Percentiles rank a stretch among this genome's conserved stretches.
phyloP scores from a whole-genome alignment of 208 protist species.

The Crithidia sp. region DNA sequence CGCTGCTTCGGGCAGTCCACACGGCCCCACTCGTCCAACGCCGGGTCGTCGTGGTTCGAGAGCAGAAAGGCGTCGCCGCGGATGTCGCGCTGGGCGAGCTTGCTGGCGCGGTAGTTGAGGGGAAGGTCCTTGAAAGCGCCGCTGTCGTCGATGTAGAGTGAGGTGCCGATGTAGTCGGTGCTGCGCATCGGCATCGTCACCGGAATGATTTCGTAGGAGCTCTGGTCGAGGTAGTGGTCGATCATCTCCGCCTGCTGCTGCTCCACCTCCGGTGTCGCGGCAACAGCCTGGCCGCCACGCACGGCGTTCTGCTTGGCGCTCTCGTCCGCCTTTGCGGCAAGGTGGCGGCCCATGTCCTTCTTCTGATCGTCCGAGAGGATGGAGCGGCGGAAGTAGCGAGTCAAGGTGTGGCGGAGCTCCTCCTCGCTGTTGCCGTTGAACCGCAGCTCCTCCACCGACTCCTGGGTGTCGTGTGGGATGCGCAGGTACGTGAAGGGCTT shows the following conservation, averaged over 20 bases:
- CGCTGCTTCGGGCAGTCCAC: conserved; percentile 60
- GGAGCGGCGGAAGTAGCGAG: conserved; percentile 67
- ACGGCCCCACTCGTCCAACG: conserved; percentile 83
- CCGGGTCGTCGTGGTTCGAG: conserved; percentile 88
- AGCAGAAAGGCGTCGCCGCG: conserved; percentile 90
- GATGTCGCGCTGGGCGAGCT: conserved; percentile 86
- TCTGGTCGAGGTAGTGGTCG: conserved; percentile 73
- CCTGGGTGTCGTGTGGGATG: conserved; percentile 64
- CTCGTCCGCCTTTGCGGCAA: conserved; percentile 49
- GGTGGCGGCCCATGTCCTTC: conserved; percentile 67
- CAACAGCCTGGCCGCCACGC: conserved; percentile 5
- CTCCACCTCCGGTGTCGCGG: conserved; percentile 11
- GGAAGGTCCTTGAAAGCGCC: conserved; percentile 87
- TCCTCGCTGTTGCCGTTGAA: conserved; percentile 74
- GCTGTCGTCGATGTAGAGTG: conserved; percentile 91
- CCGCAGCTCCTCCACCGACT: conserved; percentile 37
- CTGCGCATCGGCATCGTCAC: conserved; percentile 78
- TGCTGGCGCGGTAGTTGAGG: conserved; percentile 84
- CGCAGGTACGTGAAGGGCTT: conserved; percentile 78
- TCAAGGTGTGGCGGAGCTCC: conserved; percentile 63
- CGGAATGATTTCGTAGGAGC: conserved; percentile 87
- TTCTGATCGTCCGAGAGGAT: conserved; percentile 78
- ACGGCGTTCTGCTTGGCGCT: conserved; percentile 26
- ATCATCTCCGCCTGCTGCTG: conserved; percentile 70
- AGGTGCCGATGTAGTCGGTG: conserved; percentile 82